Percentiles rank a stretch among this genome's conserved stretches.
Evolutionary conservation across 345 rosid genomes (phyloP).

Genomic region (Litchi chinensis): DNA sequence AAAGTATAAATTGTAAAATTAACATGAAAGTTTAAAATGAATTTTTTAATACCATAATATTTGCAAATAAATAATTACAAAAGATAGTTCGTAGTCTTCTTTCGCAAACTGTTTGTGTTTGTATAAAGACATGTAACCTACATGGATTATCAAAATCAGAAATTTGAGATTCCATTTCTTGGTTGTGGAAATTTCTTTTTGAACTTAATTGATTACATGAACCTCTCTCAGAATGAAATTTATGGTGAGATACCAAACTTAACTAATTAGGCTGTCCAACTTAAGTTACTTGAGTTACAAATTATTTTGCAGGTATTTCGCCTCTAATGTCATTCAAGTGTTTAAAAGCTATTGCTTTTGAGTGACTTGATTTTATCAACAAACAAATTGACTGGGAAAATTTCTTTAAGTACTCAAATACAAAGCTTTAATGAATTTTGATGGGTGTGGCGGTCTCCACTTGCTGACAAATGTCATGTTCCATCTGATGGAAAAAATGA

Average conservation of each 20-base stretch:
- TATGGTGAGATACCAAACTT: slow-evolving; percentile 24
- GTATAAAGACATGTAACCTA: background rate
- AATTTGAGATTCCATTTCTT: slow-evolving; percentile 29
- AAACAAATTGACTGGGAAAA: slow-evolving; percentile 11
- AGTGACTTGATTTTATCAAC: background rate
- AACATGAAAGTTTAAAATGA: too few relatives aligned
- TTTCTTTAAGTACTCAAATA: slow-evolving; percentile 19
- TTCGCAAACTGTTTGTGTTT: too few relatives aligned
- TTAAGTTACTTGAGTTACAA: slow-evolving; percentile 23
- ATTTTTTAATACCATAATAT: too few relatives aligned
- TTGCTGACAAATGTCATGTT: background rate
- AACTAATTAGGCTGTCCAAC: background rate
- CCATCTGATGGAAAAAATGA: background rate
- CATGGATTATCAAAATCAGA: slow-evolving; percentile 31
- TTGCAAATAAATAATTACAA: too few relatives aligned
- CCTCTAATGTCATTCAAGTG: background rate
- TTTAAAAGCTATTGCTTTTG: slow-evolving; percentile 2
- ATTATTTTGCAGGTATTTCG: too few relatives aligned
- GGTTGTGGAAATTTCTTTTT: slow-evolving; percentile 24
- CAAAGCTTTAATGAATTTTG: background rate
- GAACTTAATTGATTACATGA: background rate
- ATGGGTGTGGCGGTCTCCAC: background rate
- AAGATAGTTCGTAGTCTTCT: too few relatives aligned
- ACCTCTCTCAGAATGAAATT: slow-evolving; percentile 5
- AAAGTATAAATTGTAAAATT: too few relatives aligned